phyloP scores from a whole-genome alignment of 257 asterid species.

The Penstemon davidsonii region DNA sequence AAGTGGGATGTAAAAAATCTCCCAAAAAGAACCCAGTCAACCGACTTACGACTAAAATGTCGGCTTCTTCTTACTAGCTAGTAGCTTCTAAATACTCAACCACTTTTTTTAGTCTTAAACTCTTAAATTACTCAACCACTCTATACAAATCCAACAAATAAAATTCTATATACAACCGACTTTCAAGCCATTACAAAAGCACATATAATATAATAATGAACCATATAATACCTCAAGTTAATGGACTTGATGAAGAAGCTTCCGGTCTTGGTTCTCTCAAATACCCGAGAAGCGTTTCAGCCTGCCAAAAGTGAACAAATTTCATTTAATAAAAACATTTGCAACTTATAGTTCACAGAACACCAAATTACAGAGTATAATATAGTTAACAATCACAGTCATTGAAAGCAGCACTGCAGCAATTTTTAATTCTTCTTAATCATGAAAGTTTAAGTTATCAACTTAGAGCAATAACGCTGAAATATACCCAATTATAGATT shows the following conservation, averaged over 20 bases:
- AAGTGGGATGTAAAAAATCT: constrained; percentile 16
- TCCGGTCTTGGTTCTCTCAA: constrained; percentile 70
- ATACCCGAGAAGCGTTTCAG: constrained; percentile 60
- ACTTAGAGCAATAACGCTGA: neutral
- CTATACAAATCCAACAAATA: constrained; percentile 38
- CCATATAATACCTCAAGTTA: constrained; percentile 26
- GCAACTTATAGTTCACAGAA: constrained; percentile 17
- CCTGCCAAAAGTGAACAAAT: constrained; percentile 44
- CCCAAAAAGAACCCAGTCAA: constrained; percentile 28
- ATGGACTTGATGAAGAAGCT: constrained; percentile 50
- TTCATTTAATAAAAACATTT: constrained; percentile 6
- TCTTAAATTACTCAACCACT: constrained; percentile 31
- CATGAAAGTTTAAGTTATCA: constrained; percentile 12
- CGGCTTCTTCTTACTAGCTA: constrained; percentile 35
- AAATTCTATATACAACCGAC: constrained; percentile 37
- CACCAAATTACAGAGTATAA: neutral
- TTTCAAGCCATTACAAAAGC: constrained; percentile 25
- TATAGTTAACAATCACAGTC: constrained; percentile 19
- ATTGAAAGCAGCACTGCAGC: constrained; percentile 21
- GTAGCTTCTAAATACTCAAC: constrained; percentile 16
- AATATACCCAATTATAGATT: constrained; percentile 12
- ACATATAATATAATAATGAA: constrained; percentile 15
- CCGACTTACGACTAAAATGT: constrained; percentile 29
- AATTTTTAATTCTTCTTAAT: constrained; percentile 4
- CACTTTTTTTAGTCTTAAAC: constrained; percentile 12